Conservation (phyloP, 257 asterid species). For the Capsicum chinense region DNA sequence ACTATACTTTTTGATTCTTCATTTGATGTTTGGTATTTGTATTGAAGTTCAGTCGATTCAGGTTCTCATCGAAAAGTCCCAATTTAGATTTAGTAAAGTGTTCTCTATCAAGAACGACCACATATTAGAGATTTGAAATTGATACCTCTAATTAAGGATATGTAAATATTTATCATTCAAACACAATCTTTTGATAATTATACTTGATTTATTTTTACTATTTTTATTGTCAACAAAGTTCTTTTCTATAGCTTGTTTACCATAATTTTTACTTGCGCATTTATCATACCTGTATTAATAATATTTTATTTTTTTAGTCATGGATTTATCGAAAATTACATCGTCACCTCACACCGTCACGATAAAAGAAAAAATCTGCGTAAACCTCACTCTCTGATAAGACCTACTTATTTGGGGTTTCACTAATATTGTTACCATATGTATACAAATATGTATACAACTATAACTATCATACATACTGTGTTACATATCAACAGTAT, state of each 20-base stretch:
- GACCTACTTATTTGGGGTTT: no score
- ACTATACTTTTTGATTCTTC: not conserved
- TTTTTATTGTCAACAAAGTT: not conserved
- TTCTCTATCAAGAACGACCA: not conserved
- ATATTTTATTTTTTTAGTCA: not conserved
- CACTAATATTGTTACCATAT: no score
- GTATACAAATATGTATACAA: no score
- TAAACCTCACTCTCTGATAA: not conserved
- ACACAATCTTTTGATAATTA: not conserved
- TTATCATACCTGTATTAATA: not conserved
- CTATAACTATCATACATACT: not conserved
- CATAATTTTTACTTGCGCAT: not conserved
- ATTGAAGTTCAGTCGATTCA: not conserved
- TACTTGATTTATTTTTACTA: not conserved
- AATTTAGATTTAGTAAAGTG: not conserved
- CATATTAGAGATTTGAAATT: not conserved
- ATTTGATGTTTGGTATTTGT: not conserved
- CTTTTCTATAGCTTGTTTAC: not conserved
- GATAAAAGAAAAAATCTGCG: not conserved
- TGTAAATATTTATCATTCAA: not conserved
- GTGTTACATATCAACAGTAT: not conserved
- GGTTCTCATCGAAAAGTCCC: not conserved
- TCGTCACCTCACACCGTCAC: not conserved
- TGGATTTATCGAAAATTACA: fast-evolving
- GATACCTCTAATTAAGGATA: not conserved